phyloP scores from a whole-genome alignment of 2,329 filamentous ascomycete species.

The Sphaerulina populicola region DNA sequence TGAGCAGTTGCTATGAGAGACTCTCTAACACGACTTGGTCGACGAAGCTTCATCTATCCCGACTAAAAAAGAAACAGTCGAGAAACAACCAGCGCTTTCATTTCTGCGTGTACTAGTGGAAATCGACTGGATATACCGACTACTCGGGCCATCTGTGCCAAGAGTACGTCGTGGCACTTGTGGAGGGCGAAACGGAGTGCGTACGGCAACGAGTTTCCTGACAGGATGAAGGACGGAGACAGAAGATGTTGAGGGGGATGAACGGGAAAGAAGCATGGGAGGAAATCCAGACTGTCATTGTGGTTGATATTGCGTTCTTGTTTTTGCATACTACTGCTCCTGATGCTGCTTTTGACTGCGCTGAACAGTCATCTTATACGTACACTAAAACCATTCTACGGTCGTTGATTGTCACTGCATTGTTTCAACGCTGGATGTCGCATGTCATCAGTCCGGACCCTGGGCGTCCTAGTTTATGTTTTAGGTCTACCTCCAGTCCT shows the following conservation, averaged over 20 bases:
- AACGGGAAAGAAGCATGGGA: not conserved
- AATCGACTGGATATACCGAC: not conserved
- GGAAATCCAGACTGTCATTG: not conserved
- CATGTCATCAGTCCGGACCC: too few species aligned
- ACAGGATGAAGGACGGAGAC: not conserved
- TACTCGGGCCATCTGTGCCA: slow-evolving; percentile 7
- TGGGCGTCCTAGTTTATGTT: too few species aligned
- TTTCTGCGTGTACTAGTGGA: not conserved
- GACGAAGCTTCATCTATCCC: not conserved
- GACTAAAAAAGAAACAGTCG: not conserved
- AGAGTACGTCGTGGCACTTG: not conserved
- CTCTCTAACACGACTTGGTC: not conserved
- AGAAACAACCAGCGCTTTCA: not conserved
- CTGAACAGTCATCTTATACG: not conserved
- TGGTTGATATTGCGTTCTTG: not conserved
- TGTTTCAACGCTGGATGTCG: not conserved
- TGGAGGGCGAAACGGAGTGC: not conserved
- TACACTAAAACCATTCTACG: not conserved
- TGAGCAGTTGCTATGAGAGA: slow-evolving; percentile 6
- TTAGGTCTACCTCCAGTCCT: too few species aligned
- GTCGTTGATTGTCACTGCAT: not conserved
- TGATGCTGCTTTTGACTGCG: not conserved
- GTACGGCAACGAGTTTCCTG: not conserved
- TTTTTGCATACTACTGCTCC: not conserved
- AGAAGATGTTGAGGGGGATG: not conserved